Percentiles rank a stretch among this genome's conserved stretches.
Conservation (phyloP, 2,329 filamentous ascomycete genomes). For the Fusarium graminum region DNA sequence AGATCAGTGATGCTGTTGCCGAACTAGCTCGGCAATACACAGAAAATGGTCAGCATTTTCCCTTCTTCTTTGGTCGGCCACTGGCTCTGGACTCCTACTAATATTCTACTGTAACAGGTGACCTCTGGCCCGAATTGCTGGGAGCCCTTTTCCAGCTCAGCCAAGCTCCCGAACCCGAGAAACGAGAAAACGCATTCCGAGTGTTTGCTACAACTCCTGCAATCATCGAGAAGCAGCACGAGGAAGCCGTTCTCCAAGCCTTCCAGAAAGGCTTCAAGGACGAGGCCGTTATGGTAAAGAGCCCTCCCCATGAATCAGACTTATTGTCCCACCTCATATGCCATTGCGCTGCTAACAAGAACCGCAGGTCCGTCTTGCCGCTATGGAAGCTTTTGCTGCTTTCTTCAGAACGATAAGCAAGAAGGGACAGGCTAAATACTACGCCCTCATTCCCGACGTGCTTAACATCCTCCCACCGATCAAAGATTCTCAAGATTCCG, state of each 20-base stretch:
- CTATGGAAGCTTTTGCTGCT: slow-evolving; percentile 95
- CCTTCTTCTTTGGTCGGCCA: background rate
- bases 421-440: slow-evolving; percentile 91
- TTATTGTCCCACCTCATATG: slow-evolving; percentile 15
- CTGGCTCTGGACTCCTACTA: slow-evolving; percentile 24
- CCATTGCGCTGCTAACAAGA: slow-evolving; percentile 34
- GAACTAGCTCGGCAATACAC: slow-evolving; percentile 96
- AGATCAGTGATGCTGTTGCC: slow-evolving; percentile 97
- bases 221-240: slow-evolving; percentile 96
- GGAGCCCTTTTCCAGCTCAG: slow-evolving; percentile 89
- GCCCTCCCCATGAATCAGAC: slow-evolving; percentile 12
- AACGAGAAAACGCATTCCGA: slow-evolving; percentile 92
- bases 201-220: slow-evolving; percentile 95
- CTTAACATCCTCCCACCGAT: slow-evolving; percentile 95
- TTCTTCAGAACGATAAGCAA: slow-evolving; percentile 94
- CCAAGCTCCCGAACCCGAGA: slow-evolving; percentile 83
- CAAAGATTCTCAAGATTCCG: slow-evolving; percentile 90
- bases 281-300: slow-evolving; percentile 78
- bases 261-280: slow-evolving; percentile 96
- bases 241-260: slow-evolving; percentile 87
- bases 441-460: slow-evolving; percentile 86
- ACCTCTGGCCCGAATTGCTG: slow-evolving; percentile 91
- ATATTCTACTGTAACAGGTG: slow-evolving; percentile 64
- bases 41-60: slow-evolving; percentile 78
- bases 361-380: slow-evolving; percentile 83